Conservation (phyloP, 2,329 filamentous ascomycete species). For the Coniochaeta hoffmannii region DNA sequence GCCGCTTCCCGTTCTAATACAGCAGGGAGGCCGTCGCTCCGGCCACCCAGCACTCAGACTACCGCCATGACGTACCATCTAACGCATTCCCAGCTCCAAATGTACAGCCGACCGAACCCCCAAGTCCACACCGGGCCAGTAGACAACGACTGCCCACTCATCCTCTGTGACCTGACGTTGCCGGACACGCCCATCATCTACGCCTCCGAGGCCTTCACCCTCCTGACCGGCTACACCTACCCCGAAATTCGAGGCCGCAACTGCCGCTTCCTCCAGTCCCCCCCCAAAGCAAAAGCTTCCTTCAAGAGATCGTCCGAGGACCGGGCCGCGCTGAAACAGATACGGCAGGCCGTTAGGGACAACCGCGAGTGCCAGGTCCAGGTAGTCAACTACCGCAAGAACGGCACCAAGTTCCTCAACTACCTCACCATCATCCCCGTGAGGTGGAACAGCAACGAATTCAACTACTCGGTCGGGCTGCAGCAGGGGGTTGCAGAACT, state of each 20-base stretch:
- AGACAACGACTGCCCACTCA: slow-evolving; percentile 76
- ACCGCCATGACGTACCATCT: not conserved
- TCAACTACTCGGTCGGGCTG: slow-evolving; percentile 74
- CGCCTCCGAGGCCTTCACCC: slow-evolving; percentile 71
- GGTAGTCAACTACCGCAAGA: slow-evolving; percentile 75
- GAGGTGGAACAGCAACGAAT: slow-evolving; percentile 54
- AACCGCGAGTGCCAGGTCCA: slow-evolving; percentile 39
- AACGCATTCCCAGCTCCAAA: slow-evolving; percentile 38
- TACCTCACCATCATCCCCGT: slow-evolving; percentile 81
- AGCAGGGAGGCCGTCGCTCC: slow-evolving; percentile 4
- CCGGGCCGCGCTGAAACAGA: slow-evolving; percentile 51
- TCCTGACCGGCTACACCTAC: slow-evolving; percentile 70
- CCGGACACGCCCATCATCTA: slow-evolving; percentile 78
- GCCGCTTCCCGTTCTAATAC: not conserved
- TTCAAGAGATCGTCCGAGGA: slow-evolving; percentile 59
- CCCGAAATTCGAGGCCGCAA: slow-evolving; percentile 72
- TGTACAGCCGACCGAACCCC: slow-evolving; percentile 64
- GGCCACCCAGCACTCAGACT: not conserved
- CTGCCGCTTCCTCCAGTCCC: slow-evolving; percentile 77
- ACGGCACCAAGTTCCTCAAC: slow-evolving; percentile 74
- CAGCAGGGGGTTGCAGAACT: slow-evolving; percentile 27
- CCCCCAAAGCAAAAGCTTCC: slow-evolving; percentile 60
- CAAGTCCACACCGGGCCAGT: slow-evolving; percentile 74
- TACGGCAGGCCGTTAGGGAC: slow-evolving; percentile 37
- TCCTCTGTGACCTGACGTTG: slow-evolving; percentile 70